Conservation (phyloP, 2,329 filamentous ascomycete genomes). For the Aspergillus sp. region DNA sequence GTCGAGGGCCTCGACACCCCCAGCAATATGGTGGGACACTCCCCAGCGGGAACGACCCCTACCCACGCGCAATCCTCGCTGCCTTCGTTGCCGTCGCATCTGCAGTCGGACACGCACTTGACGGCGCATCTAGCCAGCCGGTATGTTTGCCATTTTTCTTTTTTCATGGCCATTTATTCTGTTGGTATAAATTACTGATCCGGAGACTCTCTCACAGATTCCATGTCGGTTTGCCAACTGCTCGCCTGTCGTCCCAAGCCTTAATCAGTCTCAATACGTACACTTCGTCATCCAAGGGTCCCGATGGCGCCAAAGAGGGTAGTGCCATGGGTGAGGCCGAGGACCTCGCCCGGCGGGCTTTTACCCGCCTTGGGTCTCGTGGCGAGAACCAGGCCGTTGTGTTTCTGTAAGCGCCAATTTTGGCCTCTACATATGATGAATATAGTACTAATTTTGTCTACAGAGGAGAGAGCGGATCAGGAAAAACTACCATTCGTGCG, state of each 20-base stretch:
- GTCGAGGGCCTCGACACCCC: constrained; percentile 12
- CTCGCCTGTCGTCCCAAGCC: constrained; percentile 85
- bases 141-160: constrained; percentile 24
- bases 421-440: background rate
- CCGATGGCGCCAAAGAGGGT: constrained; percentile 86
- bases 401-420: constrained; percentile 72
- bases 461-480: constrained; percentile 92
- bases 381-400: constrained; percentile 91
- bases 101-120: constrained; percentile 53
- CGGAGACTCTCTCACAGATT: constrained; percentile 63
- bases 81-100: constrained; percentile 76
- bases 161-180: background rate
- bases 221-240: constrained; percentile 85
- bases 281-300: constrained; percentile 80
- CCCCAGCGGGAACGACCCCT: constrained; percentile 45
- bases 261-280: constrained; percentile 94
- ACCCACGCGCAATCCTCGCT: constrained; percentile 79
- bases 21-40: constrained; percentile 39
- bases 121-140: constrained; percentile 53
- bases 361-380: constrained; percentile 77
- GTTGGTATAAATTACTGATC: background rate
- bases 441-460: constrained; percentile 24
- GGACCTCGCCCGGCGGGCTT: constrained; percentile 84
- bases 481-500: constrained; percentile 91
- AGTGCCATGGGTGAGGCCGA: constrained; percentile 91